Evolutionary conservation across 495 filamentous ascomycete species (phyloP).

Genomic region (Ascodesmis nigricans): DNA sequence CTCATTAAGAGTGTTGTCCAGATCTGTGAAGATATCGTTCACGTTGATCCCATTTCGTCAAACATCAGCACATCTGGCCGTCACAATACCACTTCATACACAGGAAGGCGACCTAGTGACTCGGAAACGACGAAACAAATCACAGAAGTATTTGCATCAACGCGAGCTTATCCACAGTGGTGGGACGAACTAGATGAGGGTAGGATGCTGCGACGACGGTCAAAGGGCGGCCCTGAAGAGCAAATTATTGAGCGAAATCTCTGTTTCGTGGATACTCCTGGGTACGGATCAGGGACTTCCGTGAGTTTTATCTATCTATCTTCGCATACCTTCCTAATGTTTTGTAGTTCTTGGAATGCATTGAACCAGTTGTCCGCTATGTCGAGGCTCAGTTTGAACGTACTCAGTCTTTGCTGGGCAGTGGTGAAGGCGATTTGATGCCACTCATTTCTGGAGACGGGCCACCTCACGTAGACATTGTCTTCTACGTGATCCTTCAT

Average conservation of each 20-base stretch:
- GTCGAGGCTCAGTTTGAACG: conserved; percentile 50
- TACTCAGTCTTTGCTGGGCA: conserved; percentile 33
- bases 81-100: conserved; percentile 3
- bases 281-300: conserved; percentile 40
- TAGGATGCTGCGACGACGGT: conserved; percentile 40
- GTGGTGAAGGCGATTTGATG: conserved; percentile 52
- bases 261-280: conserved; percentile 82
- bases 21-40: conserved; percentile 86
- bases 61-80: conserved; percentile 9
- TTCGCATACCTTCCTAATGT: too few species aligned
- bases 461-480: conserved; percentile 69
- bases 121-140: conserved; percentile 30
- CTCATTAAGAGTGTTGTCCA: conserved; percentile 87
- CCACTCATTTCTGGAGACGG: conserved; percentile 66
- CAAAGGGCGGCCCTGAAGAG: conserved; percentile 40
- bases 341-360: conserved; percentile 36
- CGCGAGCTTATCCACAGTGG: conserved; percentile 78
- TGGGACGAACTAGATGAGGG: conserved; percentile 78
- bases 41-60: conserved; percentile 58
- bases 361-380: conserved; percentile 49
- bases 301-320: conserved; percentile 23
- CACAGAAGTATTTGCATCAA: conserved; percentile 78
- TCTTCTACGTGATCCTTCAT: conserved; percentile 56
- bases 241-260: conserved; percentile 76
- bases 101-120: conserved; percentile 8